Base-by-base conservation (phyloP, 257 asterid genomes). In the Penstemon newberryi region DNA sequence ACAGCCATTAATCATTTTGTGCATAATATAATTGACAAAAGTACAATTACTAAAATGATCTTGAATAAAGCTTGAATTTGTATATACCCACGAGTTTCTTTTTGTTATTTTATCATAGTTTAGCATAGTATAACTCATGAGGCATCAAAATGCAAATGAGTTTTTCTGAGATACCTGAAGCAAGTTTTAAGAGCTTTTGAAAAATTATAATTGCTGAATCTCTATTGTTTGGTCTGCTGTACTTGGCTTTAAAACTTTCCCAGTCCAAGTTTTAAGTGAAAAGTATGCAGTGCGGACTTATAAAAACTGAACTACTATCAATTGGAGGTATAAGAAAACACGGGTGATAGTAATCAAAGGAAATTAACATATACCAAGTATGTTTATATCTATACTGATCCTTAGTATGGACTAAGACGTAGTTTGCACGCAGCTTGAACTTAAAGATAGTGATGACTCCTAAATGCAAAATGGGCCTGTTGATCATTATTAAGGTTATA, bases 161-260 rank as follows among this genome's bases (percentile, higher is more conserved):
- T 47, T 74, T 55, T 58, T 56, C 66, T 65, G 52, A 60, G 59
- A 39, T 70, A 65, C 45, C 67, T 4, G 4, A 19, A 53, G 58
- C 60, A 71, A 67, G 60, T 65, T 19, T 6, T 8, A 44, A 42
- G 51, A 56, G 60, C 36, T 54, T 67, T 11, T 3, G 53, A 8
- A 7, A 36, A 40, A 67, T 45, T 56, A 38, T 40, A 18, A 33
- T 58, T 62, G 7, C 46, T 18, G 53, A 12, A 13, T 60, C 67
- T 19, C 49, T 53, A 38, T 69, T 55, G 65, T 61, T 67, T 61
- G 56, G 59, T 70, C 10, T 56, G 37, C 8, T 36, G 25, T n/a
- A 37, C 7, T 55, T 4, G 9, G 3, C 9, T 6, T 5, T 6
- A 2, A 3, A 8, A 8, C 50, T 3, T 11, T 11, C 9, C 50